A percentile compares a stretch with the other conserved stretches of the same genome.
These are phyloP conservation scores for Lathyrus aphaca DNA, from an alignment of 306 rosid species.

Conservation along the genomic window DNA sequence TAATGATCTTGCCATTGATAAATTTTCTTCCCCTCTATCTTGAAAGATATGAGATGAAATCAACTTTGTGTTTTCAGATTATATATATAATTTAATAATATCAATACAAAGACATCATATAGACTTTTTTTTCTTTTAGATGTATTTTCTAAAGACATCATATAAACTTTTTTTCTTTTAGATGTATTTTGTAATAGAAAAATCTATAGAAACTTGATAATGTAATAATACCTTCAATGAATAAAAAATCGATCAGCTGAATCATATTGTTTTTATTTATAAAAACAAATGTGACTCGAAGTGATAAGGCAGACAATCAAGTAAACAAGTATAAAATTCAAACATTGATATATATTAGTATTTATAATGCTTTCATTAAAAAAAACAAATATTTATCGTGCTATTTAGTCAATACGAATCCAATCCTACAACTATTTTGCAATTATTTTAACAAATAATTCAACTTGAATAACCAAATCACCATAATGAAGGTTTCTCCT, in stretches of 20 bases:
- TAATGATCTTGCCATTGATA: too few species aligned
- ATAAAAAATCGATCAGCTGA: not conserved
- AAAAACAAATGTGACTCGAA: not conserved
- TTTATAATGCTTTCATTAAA: not conserved
- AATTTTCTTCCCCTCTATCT: too few species aligned
- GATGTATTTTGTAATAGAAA: too few species aligned
- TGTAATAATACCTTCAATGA: too few species aligned
- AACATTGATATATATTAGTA: not conserved
- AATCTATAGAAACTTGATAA: too few species aligned
- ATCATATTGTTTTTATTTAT: not conserved
- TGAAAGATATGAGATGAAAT: too few species aligned
- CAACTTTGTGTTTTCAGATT: too few species aligned
- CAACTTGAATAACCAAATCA: conserved; percentile 31
- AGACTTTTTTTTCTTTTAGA: too few species aligned
- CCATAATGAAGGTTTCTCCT: not conserved
- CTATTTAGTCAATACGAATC: conserved; percentile 24
- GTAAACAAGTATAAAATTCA: conserved; percentile 27
- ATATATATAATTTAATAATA: too few species aligned
- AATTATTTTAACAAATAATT: conserved; percentile 24
- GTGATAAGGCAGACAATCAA: not conserved
- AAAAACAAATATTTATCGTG: not conserved
- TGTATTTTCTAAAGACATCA: too few species aligned
- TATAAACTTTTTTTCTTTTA: too few species aligned
- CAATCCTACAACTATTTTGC: not conserved
- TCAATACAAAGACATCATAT: too few species aligned